A percentile compares a stretch with the other conserved stretches of the same genome.
These are phyloP conservation scores for Xylariaceae sp. DNA, from an alignment of 2,329 filamentous ascomycete species.

Conservation along the genomic window DNA sequence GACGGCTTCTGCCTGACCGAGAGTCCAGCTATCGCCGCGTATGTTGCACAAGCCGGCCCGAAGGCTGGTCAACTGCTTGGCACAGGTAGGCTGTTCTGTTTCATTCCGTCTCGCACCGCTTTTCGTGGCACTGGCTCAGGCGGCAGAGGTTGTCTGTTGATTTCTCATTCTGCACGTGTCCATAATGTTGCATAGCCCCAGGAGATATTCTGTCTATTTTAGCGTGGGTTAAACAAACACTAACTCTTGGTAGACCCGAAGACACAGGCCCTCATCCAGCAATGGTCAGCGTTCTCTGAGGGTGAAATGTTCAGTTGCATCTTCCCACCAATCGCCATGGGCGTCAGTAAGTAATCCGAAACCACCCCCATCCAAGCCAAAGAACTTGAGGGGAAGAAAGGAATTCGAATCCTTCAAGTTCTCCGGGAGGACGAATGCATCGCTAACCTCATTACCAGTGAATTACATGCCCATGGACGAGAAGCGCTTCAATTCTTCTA, in stretches of 20 bases:
- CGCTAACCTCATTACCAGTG: slow-evolving; percentile 13
- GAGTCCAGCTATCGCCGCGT: slow-evolving; percentile 53
- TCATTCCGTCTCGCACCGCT: too few relatives aligned
- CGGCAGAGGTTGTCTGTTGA: slow-evolving; percentile 31
- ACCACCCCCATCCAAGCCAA: too few relatives aligned
- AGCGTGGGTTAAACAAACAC: background rate
- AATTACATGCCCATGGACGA: slow-evolving; percentile 39
- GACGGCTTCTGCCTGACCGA: slow-evolving; percentile 55
- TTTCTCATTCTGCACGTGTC: background rate
- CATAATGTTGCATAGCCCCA: too few relatives aligned
- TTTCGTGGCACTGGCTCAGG: too few relatives aligned
- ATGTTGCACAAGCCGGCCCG: slow-evolving; percentile 53
- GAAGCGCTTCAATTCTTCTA: slow-evolving; percentile 29
- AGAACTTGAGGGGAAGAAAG: too few relatives aligned
- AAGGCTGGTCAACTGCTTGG: slow-evolving; percentile 52
- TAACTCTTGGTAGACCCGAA: slow-evolving; percentile 38
- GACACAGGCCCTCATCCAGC: slow-evolving; percentile 49
- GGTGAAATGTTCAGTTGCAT: slow-evolving; percentile 35
- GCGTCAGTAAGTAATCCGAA: slow-evolving; percentile 11
- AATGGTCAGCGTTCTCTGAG: slow-evolving; percentile 54
- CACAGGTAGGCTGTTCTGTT: slow-evolving; percentile 9
- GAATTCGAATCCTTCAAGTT: too few relatives aligned
- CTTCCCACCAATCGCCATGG: slow-evolving; percentile 14
- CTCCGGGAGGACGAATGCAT: too few relatives aligned
- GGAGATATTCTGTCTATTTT: too few relatives aligned